Evolutionary conservation across 2,329 filamentous ascomycete species (phyloP), one percentile per base, ranked within the genome.

Genomic region (Akanthomyces lecanii): DNA sequence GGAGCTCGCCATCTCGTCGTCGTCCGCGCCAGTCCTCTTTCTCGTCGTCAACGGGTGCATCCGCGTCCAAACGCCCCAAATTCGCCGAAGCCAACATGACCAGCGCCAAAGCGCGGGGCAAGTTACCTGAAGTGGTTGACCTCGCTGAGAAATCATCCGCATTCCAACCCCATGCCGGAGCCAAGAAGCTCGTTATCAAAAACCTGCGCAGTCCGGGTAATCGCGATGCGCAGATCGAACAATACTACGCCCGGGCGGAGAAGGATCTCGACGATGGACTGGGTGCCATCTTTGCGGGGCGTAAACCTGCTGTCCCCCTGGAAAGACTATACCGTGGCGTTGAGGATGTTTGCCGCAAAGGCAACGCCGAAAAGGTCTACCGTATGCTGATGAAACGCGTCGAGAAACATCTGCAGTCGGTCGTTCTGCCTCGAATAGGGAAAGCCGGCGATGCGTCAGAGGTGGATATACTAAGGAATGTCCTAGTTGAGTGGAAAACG

Each of bases 151-250:
- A 65, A 28, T 71, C 74, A 23, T 73, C 76, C 40, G 75, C 78
- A 57, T 91, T 93, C 71, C 90, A 89, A 68, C 88, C 91, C 14
- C 86, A 91, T 70, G 81, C 83, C 12, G 92, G 92, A 38, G 88
- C 91, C 23, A 93, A 89, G 80, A 93, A 89, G 76, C 84, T 99
- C 52, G 85, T 94, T n/a, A 91, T 99, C 70, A 97, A 97, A 83
- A 98, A 97, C 73, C 83, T 97, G 66, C 87, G 89, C 64, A 82
- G 84, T 1, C 82, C 82, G 21, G 77, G 83, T n/a, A 82, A 83
- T 63, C 73, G 76, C 45, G 71, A 77, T 59, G 80, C 84, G 61
- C 85, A 92, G 69, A 84, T 90, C 23, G 86, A 90, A 66, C 82
- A 85, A 66, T 98, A 97, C 78, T 91, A 96, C 69, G 81, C 87